phyloP scores from a whole-genome alignment of 768 basidiomycete genomes.

The Lanmaoa rubissima region DNA sequence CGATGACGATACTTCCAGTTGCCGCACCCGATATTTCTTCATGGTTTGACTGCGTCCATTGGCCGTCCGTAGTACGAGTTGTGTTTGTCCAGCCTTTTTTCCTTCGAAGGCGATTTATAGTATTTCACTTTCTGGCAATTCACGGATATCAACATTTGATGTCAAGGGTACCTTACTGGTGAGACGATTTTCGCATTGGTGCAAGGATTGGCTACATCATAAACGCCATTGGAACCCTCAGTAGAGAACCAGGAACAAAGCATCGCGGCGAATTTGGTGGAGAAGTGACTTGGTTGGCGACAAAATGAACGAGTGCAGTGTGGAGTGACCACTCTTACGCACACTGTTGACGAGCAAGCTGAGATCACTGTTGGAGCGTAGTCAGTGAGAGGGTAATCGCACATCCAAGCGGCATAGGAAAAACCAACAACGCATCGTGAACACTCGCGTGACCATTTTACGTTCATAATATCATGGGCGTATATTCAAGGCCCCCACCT shows the following conservation, averaged over 20 bases:
- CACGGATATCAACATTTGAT: not conserved
- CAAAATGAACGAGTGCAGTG: no score
- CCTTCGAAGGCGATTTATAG: not conserved
- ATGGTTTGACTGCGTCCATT: not conserved
- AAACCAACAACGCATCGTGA: not conserved
- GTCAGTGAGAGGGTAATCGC: not conserved
- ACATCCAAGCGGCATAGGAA: not conserved
- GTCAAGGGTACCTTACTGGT: not conserved
- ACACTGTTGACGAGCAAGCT: not conserved
- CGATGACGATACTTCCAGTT: not conserved
- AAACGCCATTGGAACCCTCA: not conserved
- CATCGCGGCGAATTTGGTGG: no score
- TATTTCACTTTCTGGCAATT: not conserved
- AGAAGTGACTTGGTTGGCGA: no score
- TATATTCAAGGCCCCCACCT: no score
- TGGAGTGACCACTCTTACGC: no score
- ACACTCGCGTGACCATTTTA: not conserved
- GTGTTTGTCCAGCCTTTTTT: not conserved
- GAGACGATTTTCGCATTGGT: not conserved
- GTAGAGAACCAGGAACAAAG: not conserved
- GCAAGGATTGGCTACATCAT: not conserved
- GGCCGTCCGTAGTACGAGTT: conserved; percentile 1
- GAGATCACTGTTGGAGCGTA: not conserved
- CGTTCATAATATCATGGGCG: not conserved
- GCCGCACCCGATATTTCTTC: not conserved